These are phyloP conservation scores for Syzygium aqueum DNA, from an alignment of 345 rosid genomes.

Conservation along the genomic window DNA sequence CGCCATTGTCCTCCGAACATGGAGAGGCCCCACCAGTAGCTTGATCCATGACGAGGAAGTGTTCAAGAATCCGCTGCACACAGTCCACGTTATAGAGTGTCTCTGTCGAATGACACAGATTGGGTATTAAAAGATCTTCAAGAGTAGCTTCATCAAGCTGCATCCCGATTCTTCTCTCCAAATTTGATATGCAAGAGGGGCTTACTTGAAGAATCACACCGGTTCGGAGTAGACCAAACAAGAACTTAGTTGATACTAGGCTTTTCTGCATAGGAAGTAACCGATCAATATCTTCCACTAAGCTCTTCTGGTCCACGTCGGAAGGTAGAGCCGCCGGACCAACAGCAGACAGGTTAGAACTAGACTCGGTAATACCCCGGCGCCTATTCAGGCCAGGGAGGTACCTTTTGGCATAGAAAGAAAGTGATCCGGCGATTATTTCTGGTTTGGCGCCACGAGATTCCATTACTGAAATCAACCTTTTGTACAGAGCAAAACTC, in stretches of 20 bases:
- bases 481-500: constrained; percentile 67
- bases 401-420: constrained; percentile 62
- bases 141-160: constrained; percentile 93
- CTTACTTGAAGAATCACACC: constrained; percentile 69
- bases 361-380: constrained; percentile 53
- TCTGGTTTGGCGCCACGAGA: constrained; percentile 73
- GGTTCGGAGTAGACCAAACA: constrained; percentile 76
- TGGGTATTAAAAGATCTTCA: constrained; percentile 95
- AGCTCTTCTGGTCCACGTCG: constrained; percentile 70
- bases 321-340: constrained; percentile 48
- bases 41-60: constrained; percentile 74
- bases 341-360: constrained; percentile 44
- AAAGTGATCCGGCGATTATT: constrained; percentile 67
- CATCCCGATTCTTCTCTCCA: constrained; percentile 86
- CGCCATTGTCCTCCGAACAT: constrained; percentile 63
- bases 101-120: constrained; percentile 74
- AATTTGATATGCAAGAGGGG: constrained; percentile 45
- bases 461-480: constrained; percentile 66
- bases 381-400: constrained; percentile 76
- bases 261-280: constrained; percentile 80
- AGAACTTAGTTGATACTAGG: constrained; percentile 62
- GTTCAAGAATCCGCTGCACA: constrained; percentile 75
- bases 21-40: constrained; percentile 73
- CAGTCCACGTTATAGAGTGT: constrained; percentile 91
- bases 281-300: constrained; percentile 63